phyloP scores from a whole-genome alignment of 192 early-diverging fungal genomes.

The Linnemannia schmuckeri region DNA sequence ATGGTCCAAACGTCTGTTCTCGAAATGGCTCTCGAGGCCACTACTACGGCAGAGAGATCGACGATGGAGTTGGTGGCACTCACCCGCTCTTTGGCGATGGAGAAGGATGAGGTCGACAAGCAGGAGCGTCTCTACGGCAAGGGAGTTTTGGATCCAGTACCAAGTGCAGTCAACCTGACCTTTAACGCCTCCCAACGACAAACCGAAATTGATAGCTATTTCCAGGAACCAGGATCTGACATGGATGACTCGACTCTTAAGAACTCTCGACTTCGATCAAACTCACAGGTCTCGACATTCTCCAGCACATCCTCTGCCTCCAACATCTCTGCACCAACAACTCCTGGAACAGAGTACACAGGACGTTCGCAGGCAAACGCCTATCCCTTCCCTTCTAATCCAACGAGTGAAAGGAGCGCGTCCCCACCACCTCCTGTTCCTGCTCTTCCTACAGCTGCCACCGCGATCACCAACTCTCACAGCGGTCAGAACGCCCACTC shows the following conservation, averaged over 20 bases:
- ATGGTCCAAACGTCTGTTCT: slow-evolving; percentile 69
- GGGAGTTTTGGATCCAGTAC: slow-evolving; percentile 31
- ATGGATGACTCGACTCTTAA: slow-evolving; percentile 21
- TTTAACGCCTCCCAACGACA: slow-evolving; percentile 21
- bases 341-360: slow-evolving; percentile 33
- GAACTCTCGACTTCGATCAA: slow-evolving; percentile 27
- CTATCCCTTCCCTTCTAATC: slow-evolving; percentile 14
- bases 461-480: background rate
- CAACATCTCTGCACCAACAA: slow-evolving; percentile 33
- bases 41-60: slow-evolving; percentile 67
- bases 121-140: slow-evolving; percentile 42
- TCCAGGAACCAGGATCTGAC: slow-evolving; percentile 38
- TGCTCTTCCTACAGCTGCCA: slow-evolving; percentile 28
- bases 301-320: slow-evolving; percentile 33
- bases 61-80: slow-evolving; percentile 65
- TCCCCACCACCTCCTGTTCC: slow-evolving; percentile 44
- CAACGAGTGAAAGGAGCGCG: slow-evolving; percentile 43
- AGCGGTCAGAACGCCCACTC: background rate
- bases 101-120: slow-evolving; percentile 63
- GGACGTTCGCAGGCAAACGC: slow-evolving; percentile 26
- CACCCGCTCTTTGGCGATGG: slow-evolving; percentile 66
- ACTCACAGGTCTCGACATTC: slow-evolving; percentile 39
- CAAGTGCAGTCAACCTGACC: slow-evolving; percentile 27
- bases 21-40: slow-evolving; percentile 61
- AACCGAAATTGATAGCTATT: slow-evolving; percentile 37